A percentile compares a stretch with the other conserved stretches of the same genome.
phyloP scores from a whole-genome alignment of 345 rosid species.

The Gossypium herbaceum region DNA sequence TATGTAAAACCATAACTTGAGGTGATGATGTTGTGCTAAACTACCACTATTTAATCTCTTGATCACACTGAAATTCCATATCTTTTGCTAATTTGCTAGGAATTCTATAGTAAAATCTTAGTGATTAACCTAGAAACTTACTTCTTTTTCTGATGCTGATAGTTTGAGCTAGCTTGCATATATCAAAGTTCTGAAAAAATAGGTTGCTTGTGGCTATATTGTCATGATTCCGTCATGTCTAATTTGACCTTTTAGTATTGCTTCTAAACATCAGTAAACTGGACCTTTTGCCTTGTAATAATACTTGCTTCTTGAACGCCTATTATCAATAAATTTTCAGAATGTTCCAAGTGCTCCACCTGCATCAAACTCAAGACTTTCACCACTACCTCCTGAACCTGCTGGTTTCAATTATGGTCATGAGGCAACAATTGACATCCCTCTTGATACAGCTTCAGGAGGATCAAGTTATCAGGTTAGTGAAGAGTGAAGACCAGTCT shows the following conservation, averaged over 20 bases:
- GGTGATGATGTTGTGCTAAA: neutral
- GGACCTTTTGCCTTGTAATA: neutral
- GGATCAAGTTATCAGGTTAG: constrained; percentile 36
- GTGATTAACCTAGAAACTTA: neutral
- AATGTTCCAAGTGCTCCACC: constrained; percentile 54
- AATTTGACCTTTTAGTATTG: neutral
- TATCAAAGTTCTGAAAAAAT: neutral
- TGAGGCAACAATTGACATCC: constrained; percentile 82
- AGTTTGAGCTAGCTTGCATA: neutral
- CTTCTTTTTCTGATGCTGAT: neutral
- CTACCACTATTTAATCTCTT: neutral
- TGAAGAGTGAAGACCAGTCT: constrained; percentile 13
- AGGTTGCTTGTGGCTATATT: neutral
- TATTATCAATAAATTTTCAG: constrained; percentile 33
- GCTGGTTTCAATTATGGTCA: constrained; percentile 65
- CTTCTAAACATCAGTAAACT: neutral
- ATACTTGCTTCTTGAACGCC: neutral
- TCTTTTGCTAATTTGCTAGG: neutral
- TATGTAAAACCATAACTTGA: neutral
- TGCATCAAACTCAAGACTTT: constrained; percentile 75
- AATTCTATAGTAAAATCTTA: neutral
- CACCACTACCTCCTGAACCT: constrained; percentile 97
- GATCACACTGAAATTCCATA: neutral
- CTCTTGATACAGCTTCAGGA: constrained; percentile 59
- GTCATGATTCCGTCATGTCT: neutral